Percentiles rank a stretch among this genome's conserved stretches.
Evolutionary conservation across 208 protist genomes (phyloP).

Genomic region (Dictyostelium gargantuum): DNA sequence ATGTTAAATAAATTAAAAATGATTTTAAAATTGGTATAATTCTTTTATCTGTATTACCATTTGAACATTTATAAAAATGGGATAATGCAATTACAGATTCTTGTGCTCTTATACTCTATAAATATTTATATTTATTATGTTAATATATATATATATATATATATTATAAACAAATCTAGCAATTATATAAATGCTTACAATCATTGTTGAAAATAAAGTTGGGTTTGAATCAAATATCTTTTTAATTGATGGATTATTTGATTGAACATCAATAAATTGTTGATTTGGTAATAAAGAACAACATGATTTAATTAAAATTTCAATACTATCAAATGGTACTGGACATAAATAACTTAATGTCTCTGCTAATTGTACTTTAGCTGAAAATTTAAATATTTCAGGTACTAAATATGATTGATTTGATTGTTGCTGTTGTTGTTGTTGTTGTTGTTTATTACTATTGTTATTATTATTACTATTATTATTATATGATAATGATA

Average conservation of each 20-base stretch:
- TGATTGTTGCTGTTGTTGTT: not conserved
- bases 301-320: slow-evolving; percentile 48
- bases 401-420: not conserved
- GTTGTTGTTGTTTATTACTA: not conserved
- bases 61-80: slow-evolving; percentile 57
- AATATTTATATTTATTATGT: not conserved
- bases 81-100: slow-evolving; percentile 53
- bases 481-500: not conserved
- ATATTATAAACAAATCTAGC: not conserved
- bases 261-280: not conserved
- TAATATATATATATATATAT: not conserved
- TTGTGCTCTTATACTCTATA: slow-evolving; percentile 62
- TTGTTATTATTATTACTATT: not conserved
- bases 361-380: slow-evolving; percentile 60
- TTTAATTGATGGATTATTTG: not conserved
- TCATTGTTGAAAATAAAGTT: slow-evolving; percentile 41
- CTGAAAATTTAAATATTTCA: slow-evolving; percentile 42
- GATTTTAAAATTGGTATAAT: slow-evolving; percentile 4
- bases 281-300: slow-evolving; percentile 6
- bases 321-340: slow-evolving; percentile 7
- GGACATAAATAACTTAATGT: slow-evolving; percentile 12
- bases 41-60: not conserved
- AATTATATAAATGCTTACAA: not conserved
- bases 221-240: slow-evolving; percentile 16
- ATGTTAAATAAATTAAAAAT: slow-evolving; percentile 28